These are phyloP conservation scores for Suillus luteus DNA, from an alignment of 768 basidiomycete species.

Conservation along the genomic window DNA sequence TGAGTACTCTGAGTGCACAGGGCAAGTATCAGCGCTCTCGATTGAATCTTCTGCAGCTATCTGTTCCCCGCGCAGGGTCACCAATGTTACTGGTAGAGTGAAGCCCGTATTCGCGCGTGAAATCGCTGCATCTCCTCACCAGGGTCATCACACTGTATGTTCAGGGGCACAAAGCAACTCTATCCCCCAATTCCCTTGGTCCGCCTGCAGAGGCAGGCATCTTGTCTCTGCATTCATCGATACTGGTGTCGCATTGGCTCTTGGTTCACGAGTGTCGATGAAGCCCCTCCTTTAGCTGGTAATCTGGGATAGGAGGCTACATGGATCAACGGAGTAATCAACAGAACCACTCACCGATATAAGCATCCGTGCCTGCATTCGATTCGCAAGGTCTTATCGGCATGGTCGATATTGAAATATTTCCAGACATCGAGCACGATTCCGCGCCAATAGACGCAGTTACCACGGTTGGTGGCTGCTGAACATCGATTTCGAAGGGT, in stretches of 20 bases:
- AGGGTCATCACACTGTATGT: not conserved
- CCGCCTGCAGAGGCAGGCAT: not conserved
- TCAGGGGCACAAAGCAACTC: not conserved
- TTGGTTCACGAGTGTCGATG: not conserved
- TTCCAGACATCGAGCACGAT: slow-evolving; percentile 23
- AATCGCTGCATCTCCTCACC: not conserved
- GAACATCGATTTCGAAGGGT: slow-evolving; percentile 40
- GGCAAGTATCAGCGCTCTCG: not conserved
- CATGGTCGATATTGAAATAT: slow-evolving; percentile 50
- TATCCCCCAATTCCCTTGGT: not conserved
- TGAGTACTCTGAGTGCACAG: not conserved
- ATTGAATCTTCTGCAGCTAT: not conserved
- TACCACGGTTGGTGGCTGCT: slow-evolving; percentile 49
- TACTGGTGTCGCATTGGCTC: not conserved
- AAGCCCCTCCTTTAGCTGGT: not conserved
- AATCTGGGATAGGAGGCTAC: not conserved
- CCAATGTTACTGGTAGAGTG: not conserved
- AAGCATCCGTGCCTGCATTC: not conserved
- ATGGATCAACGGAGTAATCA: not conserved
- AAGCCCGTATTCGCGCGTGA: not conserved
- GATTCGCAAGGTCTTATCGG: slow-evolving; percentile 18
- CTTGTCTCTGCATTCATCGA: not conserved
- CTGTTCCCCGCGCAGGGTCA: not conserved
- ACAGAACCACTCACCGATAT: slow-evolving; percentile 1
- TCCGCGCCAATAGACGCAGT: slow-evolving; percentile 47